These are phyloP conservation scores for Rhodotorula mucilaginosa DNA, from an alignment of 1,284 basidiomycete species.

Conservation along the genomic window DNA sequence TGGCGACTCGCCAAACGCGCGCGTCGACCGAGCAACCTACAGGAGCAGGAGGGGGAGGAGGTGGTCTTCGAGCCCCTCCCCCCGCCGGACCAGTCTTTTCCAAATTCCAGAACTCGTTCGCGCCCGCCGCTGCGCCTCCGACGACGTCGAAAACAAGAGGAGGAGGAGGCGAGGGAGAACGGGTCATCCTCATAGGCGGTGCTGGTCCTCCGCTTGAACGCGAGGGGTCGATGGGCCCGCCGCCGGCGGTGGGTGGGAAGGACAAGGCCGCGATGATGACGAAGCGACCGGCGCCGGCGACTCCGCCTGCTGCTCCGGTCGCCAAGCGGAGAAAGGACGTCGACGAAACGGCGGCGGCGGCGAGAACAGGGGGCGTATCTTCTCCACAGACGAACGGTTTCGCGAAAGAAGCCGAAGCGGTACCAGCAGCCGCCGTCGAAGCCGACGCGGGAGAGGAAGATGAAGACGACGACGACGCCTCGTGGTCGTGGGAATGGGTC, in stretches of 20 bases:
- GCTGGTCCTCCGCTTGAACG: background rate
- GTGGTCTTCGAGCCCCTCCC: background rate
- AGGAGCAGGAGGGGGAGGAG: too few species aligned
- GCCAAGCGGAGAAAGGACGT: background rate
- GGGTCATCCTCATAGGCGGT: background rate
- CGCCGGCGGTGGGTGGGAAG: constrained; percentile 4
- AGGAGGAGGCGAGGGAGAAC: background rate
- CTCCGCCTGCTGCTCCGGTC: background rate
- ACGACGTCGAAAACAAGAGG: background rate
- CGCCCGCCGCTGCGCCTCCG: background rate
- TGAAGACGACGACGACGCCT: background rate
- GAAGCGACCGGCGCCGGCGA: constrained; percentile 7
- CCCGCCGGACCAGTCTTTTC: constrained; percentile 10
- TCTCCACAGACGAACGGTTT: background rate
- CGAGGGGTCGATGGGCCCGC: constrained; percentile 32
- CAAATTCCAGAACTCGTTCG: constrained; percentile 30
- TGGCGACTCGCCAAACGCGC: background rate
- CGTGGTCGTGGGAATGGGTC: constrained; percentile 17
- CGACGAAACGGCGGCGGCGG: background rate
- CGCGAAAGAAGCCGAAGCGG: constrained; percentile 13
- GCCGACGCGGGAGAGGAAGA: background rate
- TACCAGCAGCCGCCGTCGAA: background rate
- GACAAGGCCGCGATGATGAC: background rate
- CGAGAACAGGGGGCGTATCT: background rate
- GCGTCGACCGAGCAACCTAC: background rate